These are phyloP conservation scores for Psilocybe subaeruginosa DNA, from an alignment of 768 basidiomycete species.

Conservation along the genomic window DNA sequence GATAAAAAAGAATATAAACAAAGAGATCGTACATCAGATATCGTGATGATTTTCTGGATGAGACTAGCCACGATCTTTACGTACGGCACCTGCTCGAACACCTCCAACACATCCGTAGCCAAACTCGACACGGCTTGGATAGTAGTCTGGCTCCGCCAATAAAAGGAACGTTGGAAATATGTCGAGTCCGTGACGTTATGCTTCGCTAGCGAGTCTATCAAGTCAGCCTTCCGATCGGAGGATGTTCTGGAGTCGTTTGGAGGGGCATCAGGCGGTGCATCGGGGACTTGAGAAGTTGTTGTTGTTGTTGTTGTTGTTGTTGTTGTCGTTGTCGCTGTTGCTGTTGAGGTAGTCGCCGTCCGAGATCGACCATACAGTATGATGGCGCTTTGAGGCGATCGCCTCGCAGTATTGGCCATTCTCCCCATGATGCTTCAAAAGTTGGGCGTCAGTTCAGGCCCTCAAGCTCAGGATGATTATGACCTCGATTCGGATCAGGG, in stretches of 20 bases:
- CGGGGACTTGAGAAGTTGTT: background rate
- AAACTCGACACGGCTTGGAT: slow-evolving; percentile 1
- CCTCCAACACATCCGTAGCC: slow-evolving; percentile 17
- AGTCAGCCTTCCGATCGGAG: background rate
- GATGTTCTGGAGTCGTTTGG: background rate
- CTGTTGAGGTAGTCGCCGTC: background rate
- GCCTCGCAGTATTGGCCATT: slow-evolving; percentile 2
- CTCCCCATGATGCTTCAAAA: slow-evolving; percentile 21
- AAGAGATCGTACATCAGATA: slow-evolving; percentile 24
- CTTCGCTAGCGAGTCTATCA: background rate
- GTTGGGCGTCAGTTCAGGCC: background rate
- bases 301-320: background rate
- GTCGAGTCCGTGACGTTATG: background rate
- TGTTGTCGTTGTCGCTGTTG: background rate
- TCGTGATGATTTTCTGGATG: slow-evolving; percentile 27
- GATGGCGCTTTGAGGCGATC: slow-evolving; percentile 24
- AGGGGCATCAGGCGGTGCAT: background rate
- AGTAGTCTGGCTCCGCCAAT: background rate
- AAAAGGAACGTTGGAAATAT: background rate
- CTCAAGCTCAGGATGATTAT: too few species aligned
- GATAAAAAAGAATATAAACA: background rate
- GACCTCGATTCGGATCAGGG: too few species aligned
- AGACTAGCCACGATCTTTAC: slow-evolving; percentile 26
- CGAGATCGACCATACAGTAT: slow-evolving; percentile 25
- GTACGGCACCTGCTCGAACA: slow-evolving; percentile 28